These are phyloP conservation scores for Cyphellophora attinorum DNA, from an alignment of 2,329 filamentous ascomycete species.

Conservation along the genomic window DNA sequence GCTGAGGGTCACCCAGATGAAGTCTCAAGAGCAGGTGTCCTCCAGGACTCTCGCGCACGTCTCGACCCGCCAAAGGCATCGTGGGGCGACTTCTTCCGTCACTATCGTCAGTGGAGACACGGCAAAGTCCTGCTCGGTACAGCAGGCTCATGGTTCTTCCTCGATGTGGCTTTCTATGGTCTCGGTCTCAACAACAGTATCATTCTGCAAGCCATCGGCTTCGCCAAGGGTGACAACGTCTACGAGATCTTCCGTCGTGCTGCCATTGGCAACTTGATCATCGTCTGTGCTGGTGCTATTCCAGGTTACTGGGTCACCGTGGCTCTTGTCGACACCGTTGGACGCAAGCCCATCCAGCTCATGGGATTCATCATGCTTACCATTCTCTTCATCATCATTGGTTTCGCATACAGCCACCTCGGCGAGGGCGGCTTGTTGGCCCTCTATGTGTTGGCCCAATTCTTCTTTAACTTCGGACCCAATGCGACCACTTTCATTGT, in stretches of 20 bases:
- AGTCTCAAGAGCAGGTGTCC: slow-evolving; percentile 50
- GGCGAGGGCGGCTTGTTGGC: slow-evolving; percentile 42
- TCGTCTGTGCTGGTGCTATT: slow-evolving; percentile 68
- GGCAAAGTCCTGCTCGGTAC: slow-evolving; percentile 66
- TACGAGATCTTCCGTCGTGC: slow-evolving; percentile 66
- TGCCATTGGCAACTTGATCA: slow-evolving; percentile 67
- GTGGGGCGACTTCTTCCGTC: slow-evolving; percentile 59
- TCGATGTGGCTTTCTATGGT: slow-evolving; percentile 56
- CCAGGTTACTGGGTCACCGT: slow-evolving; percentile 78
- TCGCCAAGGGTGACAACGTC: slow-evolving; percentile 51
- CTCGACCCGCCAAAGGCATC: slow-evolving; percentile 61
- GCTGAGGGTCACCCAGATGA: slow-evolving; percentile 57
- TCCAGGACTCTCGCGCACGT: slow-evolving; percentile 42
- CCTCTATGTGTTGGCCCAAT: slow-evolving; percentile 55
- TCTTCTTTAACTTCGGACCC: slow-evolving; percentile 58
- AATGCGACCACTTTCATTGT: slow-evolving; percentile 59
- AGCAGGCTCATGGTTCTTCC: slow-evolving; percentile 75
- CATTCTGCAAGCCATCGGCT: slow-evolving; percentile 64
- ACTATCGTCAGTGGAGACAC: slow-evolving; percentile 65
- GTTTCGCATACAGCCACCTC: slow-evolving; percentile 48
- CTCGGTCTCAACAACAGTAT: slow-evolving; percentile 67
- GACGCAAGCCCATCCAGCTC: slow-evolving; percentile 67
- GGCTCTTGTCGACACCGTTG: slow-evolving; percentile 61
- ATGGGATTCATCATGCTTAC: slow-evolving; percentile 52
- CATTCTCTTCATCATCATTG: slow-evolving; percentile 52